Conservation (phyloP, 495 filamentous ascomycete species). For the Neurospora sp. region DNA sequence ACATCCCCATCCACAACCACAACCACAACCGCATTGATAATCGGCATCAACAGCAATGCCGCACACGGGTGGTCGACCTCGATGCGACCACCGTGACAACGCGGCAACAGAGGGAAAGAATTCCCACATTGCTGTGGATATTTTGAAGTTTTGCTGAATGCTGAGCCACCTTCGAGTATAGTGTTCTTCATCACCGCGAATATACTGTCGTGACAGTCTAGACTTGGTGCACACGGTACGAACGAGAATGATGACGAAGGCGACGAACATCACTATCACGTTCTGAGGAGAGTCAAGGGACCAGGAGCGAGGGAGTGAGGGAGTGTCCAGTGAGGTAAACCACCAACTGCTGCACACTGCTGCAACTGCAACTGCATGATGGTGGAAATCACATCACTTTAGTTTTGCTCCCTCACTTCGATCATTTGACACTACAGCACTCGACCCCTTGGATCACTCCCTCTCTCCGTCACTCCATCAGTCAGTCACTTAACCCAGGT, state of each 20-base stretch:
- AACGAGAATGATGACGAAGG: background rate
- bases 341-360: background rate
- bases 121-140: background rate
- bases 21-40: background rate
- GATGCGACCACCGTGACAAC: background rate
- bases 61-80: background rate
- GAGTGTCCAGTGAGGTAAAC: background rate
- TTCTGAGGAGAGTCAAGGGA: background rate
- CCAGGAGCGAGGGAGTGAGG: background rate
- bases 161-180: background rate
- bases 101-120: background rate
- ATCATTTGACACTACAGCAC: too few species aligned
- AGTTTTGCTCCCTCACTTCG: background rate
- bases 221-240: background rate
- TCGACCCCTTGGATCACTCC: background rate
- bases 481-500: background rate
- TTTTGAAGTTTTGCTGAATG: background rate
- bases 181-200: background rate
- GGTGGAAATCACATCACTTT: background rate
- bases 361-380: background rate
- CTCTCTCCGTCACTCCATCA: background rate
- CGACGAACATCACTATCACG: background rate
- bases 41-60: background rate
- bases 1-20: background rate
- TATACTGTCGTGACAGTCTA: background rate